These are phyloP conservation scores for Teunomyces gatunensis DNA, from an alignment of 805 yeast species.

Conservation along the genomic window DNA sequence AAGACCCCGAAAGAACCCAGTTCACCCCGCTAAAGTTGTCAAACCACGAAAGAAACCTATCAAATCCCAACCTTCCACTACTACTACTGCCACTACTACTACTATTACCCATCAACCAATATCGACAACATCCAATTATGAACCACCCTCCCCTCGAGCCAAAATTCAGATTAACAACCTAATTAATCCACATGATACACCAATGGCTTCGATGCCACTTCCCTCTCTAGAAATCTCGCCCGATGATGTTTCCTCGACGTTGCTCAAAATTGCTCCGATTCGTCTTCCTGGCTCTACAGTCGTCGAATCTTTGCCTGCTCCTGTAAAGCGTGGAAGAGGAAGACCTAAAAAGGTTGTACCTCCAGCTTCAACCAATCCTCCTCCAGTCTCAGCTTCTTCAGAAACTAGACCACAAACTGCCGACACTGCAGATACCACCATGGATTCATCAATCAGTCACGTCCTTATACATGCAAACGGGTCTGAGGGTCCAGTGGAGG, in stretches of 20 bases:
- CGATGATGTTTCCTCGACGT: neutral
- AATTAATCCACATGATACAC: conserved; percentile 1
- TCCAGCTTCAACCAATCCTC: neutral
- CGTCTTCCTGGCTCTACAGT: neutral
- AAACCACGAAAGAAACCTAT: neutral
- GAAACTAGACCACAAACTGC: neutral
- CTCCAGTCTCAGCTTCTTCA: neutral
- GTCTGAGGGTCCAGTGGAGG: neutral
- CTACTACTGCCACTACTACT: too few relatives aligned
- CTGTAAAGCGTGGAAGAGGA: neutral
- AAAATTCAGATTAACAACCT: neutral
- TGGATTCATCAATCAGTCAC: neutral
- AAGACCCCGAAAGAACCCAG: conserved; percentile 1
- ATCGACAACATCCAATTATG: neutral
- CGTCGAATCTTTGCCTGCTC: neutral
- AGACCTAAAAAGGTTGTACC: neutral
- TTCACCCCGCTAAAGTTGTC: neutral
- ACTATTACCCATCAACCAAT: too few relatives aligned
- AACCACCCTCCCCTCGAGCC: neutral
- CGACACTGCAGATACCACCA: neutral
- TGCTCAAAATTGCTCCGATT: neutral
- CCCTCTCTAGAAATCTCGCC: neutral
- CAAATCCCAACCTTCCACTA: neutral
- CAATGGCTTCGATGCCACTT: neutral
- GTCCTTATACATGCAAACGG: neutral